Evolutionary conservation across 2,329 filamentous ascomycete genomes (phyloP).

Genomic region (Chrysoporthe cubensis): DNA sequence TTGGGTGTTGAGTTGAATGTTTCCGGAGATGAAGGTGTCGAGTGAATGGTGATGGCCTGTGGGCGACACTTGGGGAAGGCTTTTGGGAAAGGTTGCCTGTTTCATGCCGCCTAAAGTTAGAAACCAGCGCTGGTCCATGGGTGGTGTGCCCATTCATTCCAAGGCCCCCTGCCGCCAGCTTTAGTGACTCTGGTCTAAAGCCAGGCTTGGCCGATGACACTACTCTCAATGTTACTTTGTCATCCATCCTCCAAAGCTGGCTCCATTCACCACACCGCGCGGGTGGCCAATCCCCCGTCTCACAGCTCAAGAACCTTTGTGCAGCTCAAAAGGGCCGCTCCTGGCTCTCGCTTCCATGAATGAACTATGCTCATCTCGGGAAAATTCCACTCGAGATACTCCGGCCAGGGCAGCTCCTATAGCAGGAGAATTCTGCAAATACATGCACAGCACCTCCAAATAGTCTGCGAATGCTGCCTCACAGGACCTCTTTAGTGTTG

Average conservation of each 20-base stretch:
- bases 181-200: not conserved
- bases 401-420: not conserved
- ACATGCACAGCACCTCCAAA: not conserved
- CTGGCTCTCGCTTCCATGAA: not conserved
- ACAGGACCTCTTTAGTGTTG: not conserved
- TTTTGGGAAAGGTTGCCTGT: slow-evolving; percentile 8
- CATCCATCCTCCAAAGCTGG: not conserved
- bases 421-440: not conserved
- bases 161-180: not conserved
- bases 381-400: not conserved
- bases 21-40: not conserved
- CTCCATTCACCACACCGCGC: not conserved
- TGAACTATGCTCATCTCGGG: not conserved
- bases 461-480: not conserved
- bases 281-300: not conserved
- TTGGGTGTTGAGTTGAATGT: not conserved
- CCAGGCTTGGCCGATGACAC: not conserved
- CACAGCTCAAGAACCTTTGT: not conserved
- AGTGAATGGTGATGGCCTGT: not conserved
- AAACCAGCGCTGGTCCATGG: slow-evolving; percentile 4
- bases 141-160: slow-evolving; percentile 3
- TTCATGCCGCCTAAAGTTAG: slow-evolving; percentile 11
- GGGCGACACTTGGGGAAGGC: not conserved
- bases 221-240: not conserved
- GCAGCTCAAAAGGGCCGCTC: not conserved